Base-by-base conservation (phyloP, 2,329 filamentous ascomycete genomes). In the Pseudogymnoascus destructans region DNA sequence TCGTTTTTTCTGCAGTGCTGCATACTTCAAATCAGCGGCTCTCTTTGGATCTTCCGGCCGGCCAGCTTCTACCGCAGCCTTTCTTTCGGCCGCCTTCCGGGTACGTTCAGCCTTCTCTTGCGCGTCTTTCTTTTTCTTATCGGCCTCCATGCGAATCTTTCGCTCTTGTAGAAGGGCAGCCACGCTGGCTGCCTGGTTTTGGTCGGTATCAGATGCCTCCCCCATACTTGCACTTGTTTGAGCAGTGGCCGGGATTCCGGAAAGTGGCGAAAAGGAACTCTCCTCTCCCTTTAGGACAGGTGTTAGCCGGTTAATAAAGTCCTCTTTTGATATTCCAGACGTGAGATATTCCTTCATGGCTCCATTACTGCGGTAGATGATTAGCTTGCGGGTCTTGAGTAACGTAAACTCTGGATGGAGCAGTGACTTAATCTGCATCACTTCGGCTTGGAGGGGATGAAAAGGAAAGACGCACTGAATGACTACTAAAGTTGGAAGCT, bases 311-410 rank as follows among this genome's bases (percentile, higher is more conserved):
- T 73, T 75, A 54, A 82, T 69, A 59, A 93, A 89, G 7, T 88
- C 83, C 13, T 85, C 79, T 66, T 80, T 84, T 11, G 75, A 72
- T 7, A 80, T 77, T 7, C 84, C 85, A 0, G 81, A 74, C 35
- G 82, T 76, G 8, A 95, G 77, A 68, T 91, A 90, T 69, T 92
- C 85, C 66, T 86, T 84, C 11, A 95, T 73, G 61, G 87, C 80
- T 7, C 86, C 89, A 70, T 89, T 86, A 67, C 81, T 84, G 63
- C 36, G n/a, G 42, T 35, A 21, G 17, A 8, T 30, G 46, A 15
- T 64, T 56, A 63, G 57, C 15, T 54, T 36, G 23, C 2, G 4
- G 3, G 19, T 21, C 15, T 27, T n/a, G 9, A 58, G 10, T n/a
- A 25, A 33, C 23, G 7, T 11, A 36, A 13, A 7, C 15, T 25